These are phyloP conservation scores for Xylariales sp. DNA, from an alignment of 2,329 filamentous ascomycete species.

Conservation along the genomic window DNA sequence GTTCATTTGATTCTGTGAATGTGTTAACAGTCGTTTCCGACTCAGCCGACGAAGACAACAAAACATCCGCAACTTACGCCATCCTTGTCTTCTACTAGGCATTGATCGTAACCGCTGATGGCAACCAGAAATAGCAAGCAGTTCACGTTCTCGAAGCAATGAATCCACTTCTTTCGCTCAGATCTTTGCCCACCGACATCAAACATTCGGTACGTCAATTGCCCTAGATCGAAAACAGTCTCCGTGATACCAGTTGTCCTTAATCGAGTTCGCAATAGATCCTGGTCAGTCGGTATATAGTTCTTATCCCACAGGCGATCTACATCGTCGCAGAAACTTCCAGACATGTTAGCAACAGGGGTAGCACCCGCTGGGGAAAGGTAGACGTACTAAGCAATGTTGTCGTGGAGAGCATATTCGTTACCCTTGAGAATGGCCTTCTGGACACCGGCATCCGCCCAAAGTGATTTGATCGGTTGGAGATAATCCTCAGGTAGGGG, in stretches of 20 bases:
- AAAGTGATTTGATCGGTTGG: conserved; percentile 83
- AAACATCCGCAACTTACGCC: conserved; percentile 71
- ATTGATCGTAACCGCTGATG: conserved; percentile 96
- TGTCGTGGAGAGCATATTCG: conserved; percentile 96
- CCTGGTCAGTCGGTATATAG: conserved; percentile 93
- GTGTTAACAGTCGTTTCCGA: conserved; percentile 25
- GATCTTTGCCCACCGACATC: conserved; percentile 93
- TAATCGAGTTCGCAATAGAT: conserved; percentile 89
- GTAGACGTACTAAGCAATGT: conserved; percentile 88
- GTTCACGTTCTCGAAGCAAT: conserved; percentile 95
- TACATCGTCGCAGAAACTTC: conserved; percentile 84
- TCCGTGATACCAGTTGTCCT: conserved; percentile 96
- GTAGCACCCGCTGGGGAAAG: conserved; percentile 50
- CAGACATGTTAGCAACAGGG: conserved; percentile 38
- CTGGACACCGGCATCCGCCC: conserved; percentile 86
- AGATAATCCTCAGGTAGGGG: conserved; percentile 82
- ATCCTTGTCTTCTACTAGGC: conserved; percentile 94
- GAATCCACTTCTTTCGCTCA: conserved; percentile 97
- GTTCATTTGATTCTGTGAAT: conserved; percentile 84
- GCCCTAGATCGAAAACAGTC: conserved; percentile 90
- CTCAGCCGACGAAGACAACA: conserved; percentile 1
- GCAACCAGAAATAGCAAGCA: conserved; percentile 93
- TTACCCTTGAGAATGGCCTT: conserved; percentile 92
- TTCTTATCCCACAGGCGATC: conserved; percentile 79
- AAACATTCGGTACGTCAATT: conserved; percentile 96